Conservation (phyloP, 805 yeast genomes). For the Teunomyces cretensis region DNA sequence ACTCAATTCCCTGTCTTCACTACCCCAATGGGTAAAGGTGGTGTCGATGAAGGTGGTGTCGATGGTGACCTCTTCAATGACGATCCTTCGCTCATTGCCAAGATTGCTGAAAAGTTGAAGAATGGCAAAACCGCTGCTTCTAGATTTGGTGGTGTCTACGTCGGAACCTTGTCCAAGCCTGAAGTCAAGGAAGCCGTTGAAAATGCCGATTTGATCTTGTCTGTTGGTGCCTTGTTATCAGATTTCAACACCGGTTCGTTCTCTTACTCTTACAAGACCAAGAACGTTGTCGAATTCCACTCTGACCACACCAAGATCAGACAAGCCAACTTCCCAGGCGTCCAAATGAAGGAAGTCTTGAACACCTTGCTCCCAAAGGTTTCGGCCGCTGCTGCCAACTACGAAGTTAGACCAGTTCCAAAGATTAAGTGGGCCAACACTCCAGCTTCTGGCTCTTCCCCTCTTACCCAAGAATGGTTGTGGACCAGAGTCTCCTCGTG, state of each 20-base stretch:
- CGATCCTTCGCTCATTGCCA: slow-evolving; percentile 24
- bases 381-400: slow-evolving; percentile 37
- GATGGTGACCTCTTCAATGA: slow-evolving; percentile 23
- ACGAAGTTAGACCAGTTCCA: slow-evolving; percentile 51
- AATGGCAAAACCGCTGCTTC: slow-evolving; percentile 42
- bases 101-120: slow-evolving; percentile 21
- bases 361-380: slow-evolving; percentile 35
- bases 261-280: slow-evolving; percentile 72
- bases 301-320: slow-evolving; percentile 71
- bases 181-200: slow-evolving; percentile 73
- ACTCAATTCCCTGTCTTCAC: slow-evolving; percentile 81
- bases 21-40: slow-evolving; percentile 90
- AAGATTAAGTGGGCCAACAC: slow-evolving; percentile 45
- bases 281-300: slow-evolving; percentile 76
- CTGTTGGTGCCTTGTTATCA: slow-evolving; percentile 80
- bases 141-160: slow-evolving; percentile 82
- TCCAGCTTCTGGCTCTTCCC: slow-evolving; percentile 32
- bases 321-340: slow-evolving; percentile 69
- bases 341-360: slow-evolving; percentile 59
- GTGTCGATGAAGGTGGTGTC: slow-evolving; percentile 60
- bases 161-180: slow-evolving; percentile 76
- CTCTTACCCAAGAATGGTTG: slow-evolving; percentile 60
- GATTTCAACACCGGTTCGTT: slow-evolving; percentile 91
- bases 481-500: slow-evolving; percentile 66
- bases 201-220: slow-evolving; percentile 68